These are phyloP conservation scores for Seiridium cupressi DNA, from an alignment of 2,329 filamentous ascomycete species.

Conservation along the genomic window DNA sequence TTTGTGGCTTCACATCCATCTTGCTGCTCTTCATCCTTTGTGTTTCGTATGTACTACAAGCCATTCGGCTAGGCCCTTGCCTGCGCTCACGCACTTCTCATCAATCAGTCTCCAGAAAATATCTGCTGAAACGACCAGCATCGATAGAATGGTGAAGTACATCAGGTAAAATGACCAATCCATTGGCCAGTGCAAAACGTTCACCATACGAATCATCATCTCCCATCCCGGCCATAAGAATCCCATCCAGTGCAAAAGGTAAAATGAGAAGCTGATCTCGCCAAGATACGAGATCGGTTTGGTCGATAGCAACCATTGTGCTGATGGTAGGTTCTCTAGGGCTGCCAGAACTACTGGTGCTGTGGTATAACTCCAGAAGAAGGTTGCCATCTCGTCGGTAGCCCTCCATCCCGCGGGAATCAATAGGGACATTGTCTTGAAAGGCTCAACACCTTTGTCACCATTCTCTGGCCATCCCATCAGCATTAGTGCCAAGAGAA, in stretches of 20 bases:
- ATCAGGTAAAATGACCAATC: not conserved
- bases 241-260: constrained; percentile 4
- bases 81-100: not conserved
- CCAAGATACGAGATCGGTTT: not conserved
- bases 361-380: not conserved
- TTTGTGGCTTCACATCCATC: too few species aligned
- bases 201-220: not conserved
- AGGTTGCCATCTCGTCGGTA: not conserved
- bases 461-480: not conserved
- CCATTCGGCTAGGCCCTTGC: not conserved
- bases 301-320: not conserved
- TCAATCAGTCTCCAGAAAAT: not conserved
- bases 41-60: not conserved
- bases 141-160: not conserved
- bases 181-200: not conserved
- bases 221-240: not conserved
- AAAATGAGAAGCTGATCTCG: constrained; percentile 6
- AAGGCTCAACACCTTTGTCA: not conserved
- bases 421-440: not conserved
- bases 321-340: not conserved
- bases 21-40: too few species aligned
- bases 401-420: not conserved
- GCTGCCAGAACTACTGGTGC: not conserved
- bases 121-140: not conserved
- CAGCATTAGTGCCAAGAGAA: not conserved